Evolutionary conservation across 1,284 basidiomycete genomes (phyloP), one percentile per base, ranked within the genome.

Genomic region (Golubevia pallescens): DNA sequence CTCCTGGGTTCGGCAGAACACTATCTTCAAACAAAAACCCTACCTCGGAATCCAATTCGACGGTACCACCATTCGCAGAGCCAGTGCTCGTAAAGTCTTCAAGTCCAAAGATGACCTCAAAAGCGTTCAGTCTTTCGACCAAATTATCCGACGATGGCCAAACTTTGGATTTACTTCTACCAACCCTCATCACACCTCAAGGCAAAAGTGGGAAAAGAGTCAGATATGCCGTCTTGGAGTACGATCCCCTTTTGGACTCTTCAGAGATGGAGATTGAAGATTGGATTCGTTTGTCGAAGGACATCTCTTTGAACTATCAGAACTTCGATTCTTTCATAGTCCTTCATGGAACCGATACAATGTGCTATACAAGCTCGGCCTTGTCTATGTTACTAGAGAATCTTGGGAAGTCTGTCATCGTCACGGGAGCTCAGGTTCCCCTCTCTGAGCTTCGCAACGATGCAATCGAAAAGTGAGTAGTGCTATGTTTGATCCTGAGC

Each of bases 401-500:
- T 75, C 88, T 96, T 5, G 93, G 93, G 60, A 95, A 95, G 87
- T 93, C 92, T 1, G 86, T 87, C 90, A 93, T 96, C 68, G 83
- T 96, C 24, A 95, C 94, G 0, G 94, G 94, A 1, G 93, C 94
- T 0, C 94, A 97, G 86, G 95, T 97, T 61, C 94, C 94, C 3
- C 87, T 96, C 0, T 93, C 93, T 3, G 91, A 94, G 83, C 87
- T 95, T 42, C 89, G 93, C 10, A 96, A 95, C 76, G 94, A 97
- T 85, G 93, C 78, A 21, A 75, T 81, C 57, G 78, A 81, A 57
- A 81, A 81, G 60, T 58, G 23, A 28, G 23, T 58, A 58, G 57
- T n/a, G n/a, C n/a, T n/a, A n/a, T n/a, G 34, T 10, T 4, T 5
- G 34, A 38, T 10, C 3, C 3, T 4, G 10, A 10, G 34, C 34